phyloP scores from a whole-genome alignment of 2,329 filamentous ascomycete genomes.

The Fusarium sp. region DNA sequence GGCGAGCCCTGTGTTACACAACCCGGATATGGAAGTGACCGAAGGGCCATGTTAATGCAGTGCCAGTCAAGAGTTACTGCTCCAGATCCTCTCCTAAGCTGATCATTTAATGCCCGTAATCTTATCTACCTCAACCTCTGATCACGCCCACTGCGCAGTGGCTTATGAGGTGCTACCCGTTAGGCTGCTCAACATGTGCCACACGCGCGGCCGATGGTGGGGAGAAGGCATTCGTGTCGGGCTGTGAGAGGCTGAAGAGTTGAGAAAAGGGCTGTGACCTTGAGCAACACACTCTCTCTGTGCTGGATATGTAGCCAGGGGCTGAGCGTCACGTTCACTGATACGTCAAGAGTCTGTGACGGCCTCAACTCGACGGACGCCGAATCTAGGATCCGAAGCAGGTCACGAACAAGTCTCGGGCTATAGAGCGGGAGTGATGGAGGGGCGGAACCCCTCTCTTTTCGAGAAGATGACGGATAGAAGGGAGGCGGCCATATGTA shows the following conservation, averaged over 20 bases:
- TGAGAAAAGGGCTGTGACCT: constrained; percentile 39
- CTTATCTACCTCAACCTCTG: constrained; percentile 5
- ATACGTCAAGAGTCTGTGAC: constrained; percentile 10
- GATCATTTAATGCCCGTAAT: constrained; percentile 17
- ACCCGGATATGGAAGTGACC: constrained; percentile 2
- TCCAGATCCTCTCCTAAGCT: constrained; percentile 12
- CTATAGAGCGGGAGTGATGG: constrained; percentile 26
- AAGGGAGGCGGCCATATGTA: constrained; percentile 15
- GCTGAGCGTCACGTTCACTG: constrained; percentile 13
- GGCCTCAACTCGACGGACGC: constrained; percentile 27
- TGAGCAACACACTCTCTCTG: constrained; percentile 6
- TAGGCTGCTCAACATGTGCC: constrained; percentile 42
- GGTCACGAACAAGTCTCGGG: constrained; percentile 15
- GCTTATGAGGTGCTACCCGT: constrained; percentile 8
- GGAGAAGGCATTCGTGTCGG: constrained; percentile 51
- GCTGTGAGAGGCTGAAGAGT: constrained; percentile 51
- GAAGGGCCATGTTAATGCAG: background rate
- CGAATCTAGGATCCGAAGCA: constrained; percentile 33
- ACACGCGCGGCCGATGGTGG: constrained; percentile 39
- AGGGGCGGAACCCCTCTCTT: constrained; percentile 28
- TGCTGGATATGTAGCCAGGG: constrained; percentile 18
- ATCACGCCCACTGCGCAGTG: constrained; percentile 13
- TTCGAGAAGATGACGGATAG: constrained; percentile 20
- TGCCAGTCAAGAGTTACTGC: background rate
- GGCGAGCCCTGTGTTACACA: constrained; percentile 25